Evolutionary conservation across 1,284 basidiomycete species (phyloP), one percentile per base, ranked within the genome.

Genomic region (Heliocybe sulcata): DNA sequence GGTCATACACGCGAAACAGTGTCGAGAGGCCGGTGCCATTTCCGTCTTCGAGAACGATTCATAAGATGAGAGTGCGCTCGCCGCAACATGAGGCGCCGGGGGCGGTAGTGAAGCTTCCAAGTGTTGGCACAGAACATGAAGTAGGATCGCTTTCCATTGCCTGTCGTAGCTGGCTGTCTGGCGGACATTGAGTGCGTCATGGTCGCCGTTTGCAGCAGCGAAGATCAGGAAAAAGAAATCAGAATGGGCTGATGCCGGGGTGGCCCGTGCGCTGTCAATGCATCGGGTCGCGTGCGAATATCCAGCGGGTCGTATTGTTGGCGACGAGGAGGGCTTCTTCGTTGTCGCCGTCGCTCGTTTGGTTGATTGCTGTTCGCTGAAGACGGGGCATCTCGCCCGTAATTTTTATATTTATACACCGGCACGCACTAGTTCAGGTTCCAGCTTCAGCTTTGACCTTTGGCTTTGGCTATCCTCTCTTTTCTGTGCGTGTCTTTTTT

Each of bases 401-500:
- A 42, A 42, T 42, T 42, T 42, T 42, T 42, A 42, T 42, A 42
- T 42, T 42, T 42, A 42, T 42, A 42, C 38, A 42, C 38, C 38
- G 38, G n/a, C 38, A 42, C 38, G 38, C 38, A 42, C 38, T 42
- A 42, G 16, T 42, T 42, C 38, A 42, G 38, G 38, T 42, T 42
- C 38, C 38, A 42, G 38, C 38, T 42, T 42, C 38, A 42, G 38
- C 38, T 42, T 42, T 42, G 19, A 42, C 38, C 47, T 26, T 49
- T 49, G 23, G 47, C 47, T 49, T 26, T n/a, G 22, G 23, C 22
- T 12, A 4, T 29, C 47, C 47, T 49, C 47, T 29, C 27, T 49
- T 49, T 29, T 49, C 25, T 49, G 47, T 49, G 47, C 47, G 47
- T 49, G 47, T 49, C 47, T 29, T 49, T 49, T 26, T 49, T 49